phyloP scores from a whole-genome alignment of 2,329 filamentous ascomycete species.

The Sclerotinia trifoliorum region DNA sequence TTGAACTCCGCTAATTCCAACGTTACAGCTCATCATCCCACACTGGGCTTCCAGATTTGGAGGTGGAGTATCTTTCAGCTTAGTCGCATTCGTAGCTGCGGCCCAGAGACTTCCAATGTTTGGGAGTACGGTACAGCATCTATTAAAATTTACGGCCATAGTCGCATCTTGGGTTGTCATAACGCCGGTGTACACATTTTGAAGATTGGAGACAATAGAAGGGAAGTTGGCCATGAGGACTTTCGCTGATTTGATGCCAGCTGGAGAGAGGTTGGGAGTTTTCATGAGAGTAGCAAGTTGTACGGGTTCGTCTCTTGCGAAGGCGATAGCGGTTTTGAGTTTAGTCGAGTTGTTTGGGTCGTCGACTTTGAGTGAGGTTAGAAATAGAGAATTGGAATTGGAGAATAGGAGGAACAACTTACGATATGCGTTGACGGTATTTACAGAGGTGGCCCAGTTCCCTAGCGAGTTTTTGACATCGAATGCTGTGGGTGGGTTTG shows the following conservation, averaged over 20 bases:
- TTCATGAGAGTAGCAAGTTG: conserved; percentile 29
- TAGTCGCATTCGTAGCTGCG: conserved; percentile 24
- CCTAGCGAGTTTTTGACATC: conserved; percentile 28
- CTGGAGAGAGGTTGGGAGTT: conserved; percentile 20
- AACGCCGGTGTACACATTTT: conserved; percentile 23
- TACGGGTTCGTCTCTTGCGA: conserved; percentile 28
- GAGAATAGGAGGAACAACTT: not conserved
- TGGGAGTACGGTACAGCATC: conserved; percentile 29
- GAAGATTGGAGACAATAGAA: conserved; percentile 27
- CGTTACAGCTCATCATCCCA: conserved; percentile 25
- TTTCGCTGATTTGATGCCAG: conserved; percentile 25
- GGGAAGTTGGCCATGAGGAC: conserved; percentile 31
- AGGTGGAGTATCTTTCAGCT: conserved; percentile 10
- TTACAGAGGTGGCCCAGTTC: conserved; percentile 27
- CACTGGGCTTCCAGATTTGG: conserved; percentile 27
- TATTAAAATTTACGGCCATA: conserved; percentile 28
- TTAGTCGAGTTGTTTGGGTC: conserved; percentile 22
- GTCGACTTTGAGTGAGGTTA: conserved; percentile 12
- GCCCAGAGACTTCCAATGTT: conserved; percentile 26
- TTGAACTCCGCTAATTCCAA: conserved; percentile 23
- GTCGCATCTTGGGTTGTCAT: conserved; percentile 28
- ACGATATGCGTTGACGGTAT: conserved; percentile 29
- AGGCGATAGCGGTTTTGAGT: conserved; percentile 26
- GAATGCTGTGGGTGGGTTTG: conserved; percentile 25
- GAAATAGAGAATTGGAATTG: not conserved